Evolutionary conservation across 345 rosid genomes (phyloP).

Genomic region (Heritiera littoralis): DNA sequence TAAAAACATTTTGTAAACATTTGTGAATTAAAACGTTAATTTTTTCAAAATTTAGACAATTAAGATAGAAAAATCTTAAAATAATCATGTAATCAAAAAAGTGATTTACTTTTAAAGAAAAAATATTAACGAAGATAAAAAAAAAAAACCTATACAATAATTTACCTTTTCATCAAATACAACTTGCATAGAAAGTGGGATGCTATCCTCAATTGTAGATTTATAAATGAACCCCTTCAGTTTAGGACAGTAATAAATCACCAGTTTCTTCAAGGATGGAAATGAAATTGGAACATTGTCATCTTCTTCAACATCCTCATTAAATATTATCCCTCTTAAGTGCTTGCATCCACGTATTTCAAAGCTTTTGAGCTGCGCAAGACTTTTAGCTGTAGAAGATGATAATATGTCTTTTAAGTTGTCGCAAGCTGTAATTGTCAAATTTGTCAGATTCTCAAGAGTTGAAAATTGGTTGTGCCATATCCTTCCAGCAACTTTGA

Average conservation of each 20-base stretch:
- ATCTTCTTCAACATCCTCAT: background rate
- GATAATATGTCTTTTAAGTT: background rate
- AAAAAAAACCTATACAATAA: no score
- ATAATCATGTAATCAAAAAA: no score
- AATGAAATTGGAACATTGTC: background rate
- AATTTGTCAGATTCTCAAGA: background rate
- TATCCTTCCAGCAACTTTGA: background rate
- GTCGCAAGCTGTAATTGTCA: background rate
- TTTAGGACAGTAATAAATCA: background rate
- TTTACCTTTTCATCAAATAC: slow-evolving; percentile 2
- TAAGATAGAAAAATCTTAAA: no score
- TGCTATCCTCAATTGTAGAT: background rate
- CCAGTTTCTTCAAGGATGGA: background rate
- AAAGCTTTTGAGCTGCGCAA: background rate
- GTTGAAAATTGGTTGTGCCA: background rate
- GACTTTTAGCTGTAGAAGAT: background rate
- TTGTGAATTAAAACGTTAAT: no score
- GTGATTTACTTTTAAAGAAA: no score
- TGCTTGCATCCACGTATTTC: background rate
- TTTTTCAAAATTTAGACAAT: no score
- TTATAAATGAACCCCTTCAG: slow-evolving; percentile 15
- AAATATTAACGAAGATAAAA: no score
- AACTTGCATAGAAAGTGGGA: background rate
- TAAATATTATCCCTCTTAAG: background rate
- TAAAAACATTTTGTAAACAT: no score